phyloP scores from a whole-genome alignment of 345 rosid genomes.

The Euphorbia peplus region DNA sequence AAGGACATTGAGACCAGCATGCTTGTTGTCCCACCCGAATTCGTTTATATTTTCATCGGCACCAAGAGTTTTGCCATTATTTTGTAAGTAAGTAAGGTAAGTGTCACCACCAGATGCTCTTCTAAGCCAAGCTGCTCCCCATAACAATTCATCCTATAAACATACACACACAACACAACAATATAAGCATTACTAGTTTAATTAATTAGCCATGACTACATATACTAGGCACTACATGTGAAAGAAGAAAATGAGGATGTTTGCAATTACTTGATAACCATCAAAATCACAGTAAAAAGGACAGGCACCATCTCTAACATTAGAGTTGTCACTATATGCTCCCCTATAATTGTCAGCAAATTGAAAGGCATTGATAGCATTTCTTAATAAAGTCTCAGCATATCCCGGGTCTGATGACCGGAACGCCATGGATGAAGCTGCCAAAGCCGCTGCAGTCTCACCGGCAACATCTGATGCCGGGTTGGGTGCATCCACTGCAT shows the following conservation, averaged over 20 bases:
- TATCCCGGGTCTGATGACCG: slow-evolving; percentile 75
- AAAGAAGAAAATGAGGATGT: background rate
- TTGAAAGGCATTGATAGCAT: slow-evolving; percentile 54
- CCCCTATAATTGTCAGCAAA: slow-evolving; percentile 81
- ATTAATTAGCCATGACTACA: background rate
- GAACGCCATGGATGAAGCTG: slow-evolving; percentile 85
- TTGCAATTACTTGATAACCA: slow-evolving; percentile 71
- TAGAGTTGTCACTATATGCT: slow-evolving; percentile 80
- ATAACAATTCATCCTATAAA: slow-evolving; percentile 80
- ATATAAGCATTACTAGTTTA: background rate
- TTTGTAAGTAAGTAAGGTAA: slow-evolving; percentile 66
- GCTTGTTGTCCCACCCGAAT: slow-evolving; percentile 98
- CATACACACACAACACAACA: background rate
- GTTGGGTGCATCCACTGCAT: slow-evolving; percentile 74
- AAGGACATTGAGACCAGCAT: slow-evolving; percentile 88
- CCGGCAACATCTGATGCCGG: slow-evolving; percentile 92
- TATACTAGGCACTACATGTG: background rate
- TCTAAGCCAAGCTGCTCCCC: slow-evolving; percentile 98
- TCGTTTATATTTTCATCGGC: slow-evolving; percentile 90
- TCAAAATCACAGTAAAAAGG: slow-evolving; percentile 95
- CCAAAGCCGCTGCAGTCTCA: slow-evolving; percentile 83
- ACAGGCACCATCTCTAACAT: slow-evolving; percentile 67
- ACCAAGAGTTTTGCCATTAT: slow-evolving; percentile 79
- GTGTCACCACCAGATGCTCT: slow-evolving; percentile 62
- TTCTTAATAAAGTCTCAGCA: slow-evolving; percentile 63